Evolutionary conservation across 2,329 filamentous ascomycete species (phyloP).

Genomic region (Fusarium annulatum): DNA sequence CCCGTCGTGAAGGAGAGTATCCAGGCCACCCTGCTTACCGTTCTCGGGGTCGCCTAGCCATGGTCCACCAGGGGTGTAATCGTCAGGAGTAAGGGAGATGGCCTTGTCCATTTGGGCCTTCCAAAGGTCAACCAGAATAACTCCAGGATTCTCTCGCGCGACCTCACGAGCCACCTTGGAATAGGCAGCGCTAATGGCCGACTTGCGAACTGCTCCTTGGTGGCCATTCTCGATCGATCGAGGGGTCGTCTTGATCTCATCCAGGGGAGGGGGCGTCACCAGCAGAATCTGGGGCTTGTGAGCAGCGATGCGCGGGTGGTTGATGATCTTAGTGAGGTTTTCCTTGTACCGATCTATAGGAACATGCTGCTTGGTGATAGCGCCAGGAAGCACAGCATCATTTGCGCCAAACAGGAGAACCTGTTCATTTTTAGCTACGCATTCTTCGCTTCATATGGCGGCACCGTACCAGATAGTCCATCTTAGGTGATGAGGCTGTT

Average conservation of each 20-base stretch:
- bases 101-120: constrained; percentile 78
- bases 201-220: constrained; percentile 55
- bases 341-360: constrained; percentile 78
- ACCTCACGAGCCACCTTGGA: constrained; percentile 71
- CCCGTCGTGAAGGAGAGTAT: constrained; percentile 66
- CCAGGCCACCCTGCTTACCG: constrained; percentile 62
- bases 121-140: constrained; percentile 84
- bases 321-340: constrained; percentile 78
- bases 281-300: constrained; percentile 81
- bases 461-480: constrained; percentile 72
- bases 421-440: constrained; percentile 55
- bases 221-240: constrained; percentile 61
- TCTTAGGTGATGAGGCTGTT: constrained; percentile 61
- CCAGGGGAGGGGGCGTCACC: constrained; percentile 83
- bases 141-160: constrained; percentile 73
- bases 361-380: constrained; percentile 77
- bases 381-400: constrained; percentile 77
- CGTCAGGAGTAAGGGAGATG: constrained; percentile 66
- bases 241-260: constrained; percentile 74
- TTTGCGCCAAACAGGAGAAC: constrained; percentile 90
- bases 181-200: constrained; percentile 65
- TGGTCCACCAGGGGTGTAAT: constrained; percentile 62
- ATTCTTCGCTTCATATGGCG: not conserved
- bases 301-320: constrained; percentile 73
- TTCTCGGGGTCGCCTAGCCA: constrained; percentile 62